Conservation (phyloP, 164 flowering plant species). For the Warburgia ugandensis region DNA sequence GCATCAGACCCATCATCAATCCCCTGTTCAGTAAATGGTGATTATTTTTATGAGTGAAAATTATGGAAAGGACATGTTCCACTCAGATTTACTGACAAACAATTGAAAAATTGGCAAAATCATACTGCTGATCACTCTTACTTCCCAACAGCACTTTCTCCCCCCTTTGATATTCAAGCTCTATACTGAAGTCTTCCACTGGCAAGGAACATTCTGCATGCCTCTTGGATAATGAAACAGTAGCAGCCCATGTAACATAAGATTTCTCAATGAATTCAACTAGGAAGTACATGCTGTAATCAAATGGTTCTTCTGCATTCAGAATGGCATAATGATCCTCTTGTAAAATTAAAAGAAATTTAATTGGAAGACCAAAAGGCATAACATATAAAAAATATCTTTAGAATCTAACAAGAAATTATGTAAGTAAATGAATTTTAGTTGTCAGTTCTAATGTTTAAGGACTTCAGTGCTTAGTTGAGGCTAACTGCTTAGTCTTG, state of each 20-base stretch:
- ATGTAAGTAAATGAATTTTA: no score
- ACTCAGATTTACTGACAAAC: neutral
- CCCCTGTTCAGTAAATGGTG: slow-evolving; percentile 37
- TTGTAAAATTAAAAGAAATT: neutral
- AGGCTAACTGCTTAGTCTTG: no score
- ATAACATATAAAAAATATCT: no score
- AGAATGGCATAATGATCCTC: neutral
- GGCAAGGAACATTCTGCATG: slow-evolving; percentile 78
- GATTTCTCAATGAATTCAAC: neutral
- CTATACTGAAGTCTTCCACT: slow-evolving; percentile 66
- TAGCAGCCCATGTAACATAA: slow-evolving; percentile 38
- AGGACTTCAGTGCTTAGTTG: no score
- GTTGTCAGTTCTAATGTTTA: no score
- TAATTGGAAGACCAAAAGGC: no score
- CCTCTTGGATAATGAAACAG: slow-evolving; percentile 52
- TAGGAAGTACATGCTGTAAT: neutral
- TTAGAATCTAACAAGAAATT: no score
- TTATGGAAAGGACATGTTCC: no score
- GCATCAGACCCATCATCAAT: slow-evolving; percentile 94
- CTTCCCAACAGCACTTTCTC: slow-evolving; percentile 64
- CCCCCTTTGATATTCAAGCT: slow-evolving; percentile 88
- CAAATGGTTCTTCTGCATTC: neutral
- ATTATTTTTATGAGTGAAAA: no score
- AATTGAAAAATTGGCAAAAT: neutral
- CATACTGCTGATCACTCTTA: slow-evolving; percentile 77